Conservation (phyloP, 2,329 filamentous ascomycete species). For the Ophiostoma fasciatum region DNA sequence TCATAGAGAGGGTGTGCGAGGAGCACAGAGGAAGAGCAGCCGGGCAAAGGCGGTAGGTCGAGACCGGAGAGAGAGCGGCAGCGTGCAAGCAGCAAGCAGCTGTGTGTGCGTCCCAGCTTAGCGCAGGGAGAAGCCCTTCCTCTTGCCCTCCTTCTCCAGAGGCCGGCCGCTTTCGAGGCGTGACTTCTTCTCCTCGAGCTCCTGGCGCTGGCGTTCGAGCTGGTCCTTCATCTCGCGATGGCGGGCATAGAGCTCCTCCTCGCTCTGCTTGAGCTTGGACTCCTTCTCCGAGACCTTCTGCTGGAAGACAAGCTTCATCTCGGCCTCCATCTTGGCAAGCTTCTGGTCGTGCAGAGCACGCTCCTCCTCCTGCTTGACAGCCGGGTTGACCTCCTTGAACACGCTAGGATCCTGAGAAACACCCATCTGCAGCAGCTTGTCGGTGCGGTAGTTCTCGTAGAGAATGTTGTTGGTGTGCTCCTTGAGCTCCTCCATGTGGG, state of each 20-base stretch:
- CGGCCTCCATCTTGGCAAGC: conserved; percentile 99
- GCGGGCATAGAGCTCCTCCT: conserved; percentile 94
- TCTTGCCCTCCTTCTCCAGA: conserved; percentile 94
- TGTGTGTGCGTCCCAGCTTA: no score
- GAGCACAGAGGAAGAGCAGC: conserved; percentile 13
- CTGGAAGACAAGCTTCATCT: conserved; percentile 99
- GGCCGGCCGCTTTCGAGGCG: conserved; percentile 91
- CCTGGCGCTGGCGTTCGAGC: conserved; percentile 82
- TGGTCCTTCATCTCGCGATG: conserved; percentile 99
- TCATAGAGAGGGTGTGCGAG: conserved; percentile 24
- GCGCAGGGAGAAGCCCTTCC: conserved; percentile 98
- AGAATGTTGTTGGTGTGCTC: conserved; percentile 94
- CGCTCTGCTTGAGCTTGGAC: conserved; percentile 98
- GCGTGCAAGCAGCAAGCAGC: conserved; percentile 10
- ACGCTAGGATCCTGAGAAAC: conserved; percentile 97
- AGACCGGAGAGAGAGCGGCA: not conserved
- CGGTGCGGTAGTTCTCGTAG: conserved; percentile 99
- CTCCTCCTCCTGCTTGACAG: conserved; percentile 99
- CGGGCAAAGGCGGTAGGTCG: not conserved
- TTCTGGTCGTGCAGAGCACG: conserved; percentile 97
- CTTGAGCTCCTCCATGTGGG: conserved; percentile 99
- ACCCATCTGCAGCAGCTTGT: conserved; percentile 97
- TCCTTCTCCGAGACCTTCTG: conserved; percentile 99
- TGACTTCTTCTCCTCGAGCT: conserved; percentile 97
- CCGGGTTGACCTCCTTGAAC: conserved; percentile 99